Evolutionary conservation across 208 protist species (phyloP).

Genomic region (Wallacemonas sp.): DNA sequence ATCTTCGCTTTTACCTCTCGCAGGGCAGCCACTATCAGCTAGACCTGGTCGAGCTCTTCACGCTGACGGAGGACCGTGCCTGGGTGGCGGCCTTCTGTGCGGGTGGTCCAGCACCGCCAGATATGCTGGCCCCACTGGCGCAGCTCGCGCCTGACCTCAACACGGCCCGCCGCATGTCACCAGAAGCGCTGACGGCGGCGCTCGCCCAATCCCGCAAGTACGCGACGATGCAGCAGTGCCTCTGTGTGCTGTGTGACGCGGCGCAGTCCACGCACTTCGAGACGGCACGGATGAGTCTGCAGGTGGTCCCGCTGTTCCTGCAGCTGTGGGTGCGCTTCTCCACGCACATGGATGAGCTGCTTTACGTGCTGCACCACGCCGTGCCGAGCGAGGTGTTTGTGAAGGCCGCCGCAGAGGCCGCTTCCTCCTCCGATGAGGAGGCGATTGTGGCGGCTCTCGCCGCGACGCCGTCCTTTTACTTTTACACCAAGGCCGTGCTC

Average conservation of each 20-base stretch:
- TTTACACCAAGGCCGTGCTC: constrained; percentile 24
- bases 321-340: constrained; percentile 63
- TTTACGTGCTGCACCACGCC: constrained; percentile 23
- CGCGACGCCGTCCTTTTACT: not conserved
- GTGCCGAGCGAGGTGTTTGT: constrained; percentile 4
- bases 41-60: not conserved
- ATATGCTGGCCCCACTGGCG: not conserved
- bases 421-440: constrained; percentile 15
- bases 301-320: constrained; percentile 67
- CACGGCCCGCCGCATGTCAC: not conserved
- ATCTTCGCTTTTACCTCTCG: constrained; percentile 41
- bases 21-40: constrained; percentile 7
- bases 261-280: constrained; percentile 48
- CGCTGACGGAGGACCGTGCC: not conserved
- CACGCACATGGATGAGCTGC: constrained; percentile 19
- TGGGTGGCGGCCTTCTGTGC: not conserved
- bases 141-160: not conserved
- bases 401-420: constrained; percentile 16
- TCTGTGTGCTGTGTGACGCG: constrained; percentile 6
- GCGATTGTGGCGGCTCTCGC: constrained; percentile 16
- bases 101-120: not conserved
- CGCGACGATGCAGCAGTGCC: not conserved
- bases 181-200: not conserved
- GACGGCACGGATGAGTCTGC: constrained; percentile 58
- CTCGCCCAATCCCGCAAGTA: not conserved